Evolutionary conservation across 495 filamentous ascomycete genomes (phyloP), one percentile per base, ranked within the genome.

Genomic region (Neurospora pannonica): DNA sequence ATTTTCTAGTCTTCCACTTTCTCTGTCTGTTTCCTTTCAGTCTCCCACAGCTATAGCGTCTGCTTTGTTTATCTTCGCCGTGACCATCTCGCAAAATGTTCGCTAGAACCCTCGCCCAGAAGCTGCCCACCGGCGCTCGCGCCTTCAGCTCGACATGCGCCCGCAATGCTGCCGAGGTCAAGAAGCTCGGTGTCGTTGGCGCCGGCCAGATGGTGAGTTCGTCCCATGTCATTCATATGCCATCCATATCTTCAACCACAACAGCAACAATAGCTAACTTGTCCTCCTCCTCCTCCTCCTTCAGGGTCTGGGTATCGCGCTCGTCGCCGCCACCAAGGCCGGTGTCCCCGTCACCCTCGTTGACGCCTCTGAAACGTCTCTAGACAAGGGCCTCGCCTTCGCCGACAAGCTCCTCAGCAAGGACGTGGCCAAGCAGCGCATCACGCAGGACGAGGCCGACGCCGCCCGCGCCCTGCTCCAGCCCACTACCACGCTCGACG

Each of bases 321-420:
- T 99, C 36, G 96, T 98, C 24, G 97, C 97, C 70, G 94, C 96
- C 62, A 90, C 92, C 74, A 94, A 88, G 84, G 95, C 94, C 37
- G 82, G 89, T 75, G 89, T 98, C 8, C 92, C 94, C 4, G 95
- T 99, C 3, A 94, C 90, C 36, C 81, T 99, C 36, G 88, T 99
- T 37, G 96, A 99, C 82, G 92, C 81, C 77, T 95, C 91, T 2
- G 90, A 97, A 82, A 89, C 90, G 37, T 92, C 95, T n/a, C 85
- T 99, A 72, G 91, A 98, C 79, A 98, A 97, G 83, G 94, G 95
- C 38, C 81, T 98, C 42, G 91, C 89, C 75, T 98, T 99, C 84
- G 94, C 95, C 95, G 96, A 98, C 77, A 94, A 94, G 79, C 89
- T 99, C 11, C 89, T 99, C 7, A 92, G 92, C 46, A 98, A 97